Conservation (phyloP, 192 early-diverging fungal genomes). For the Spinellus fusiger region DNA sequence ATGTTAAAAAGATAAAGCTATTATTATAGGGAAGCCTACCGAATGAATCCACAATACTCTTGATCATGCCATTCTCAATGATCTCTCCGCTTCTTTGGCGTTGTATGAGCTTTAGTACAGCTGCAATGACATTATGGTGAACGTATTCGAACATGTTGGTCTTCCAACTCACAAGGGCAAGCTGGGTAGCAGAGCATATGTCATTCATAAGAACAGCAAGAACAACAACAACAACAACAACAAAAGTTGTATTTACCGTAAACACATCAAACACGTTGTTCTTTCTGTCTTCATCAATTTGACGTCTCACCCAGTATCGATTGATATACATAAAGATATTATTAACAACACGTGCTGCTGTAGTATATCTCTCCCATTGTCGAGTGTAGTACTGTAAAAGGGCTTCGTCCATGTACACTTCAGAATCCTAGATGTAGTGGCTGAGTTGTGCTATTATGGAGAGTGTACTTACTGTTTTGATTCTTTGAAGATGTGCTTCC, state of each 20-base stretch:
- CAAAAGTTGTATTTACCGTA: constrained; percentile 57
- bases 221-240: neutral
- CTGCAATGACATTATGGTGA: constrained; percentile 63
- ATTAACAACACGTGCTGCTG: constrained; percentile 77
- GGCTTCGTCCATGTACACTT: constrained; percentile 65
- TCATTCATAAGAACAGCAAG: neutral
- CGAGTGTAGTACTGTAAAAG: constrained; percentile 83
- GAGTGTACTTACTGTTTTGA: constrained; percentile 27
- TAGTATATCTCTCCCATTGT: constrained; percentile 87
- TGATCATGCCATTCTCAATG: constrained; percentile 78
- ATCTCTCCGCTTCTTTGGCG: constrained; percentile 85
- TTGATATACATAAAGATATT: constrained; percentile 94
- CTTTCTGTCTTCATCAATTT: constrained; percentile 89
- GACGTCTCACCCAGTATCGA: constrained; percentile 94
- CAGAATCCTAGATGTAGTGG: constrained; percentile 42
- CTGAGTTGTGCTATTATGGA: constrained; percentile 21
- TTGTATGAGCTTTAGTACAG: constrained; percentile 76
- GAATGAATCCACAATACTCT: constrained; percentile 87
- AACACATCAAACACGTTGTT: constrained; percentile 85
- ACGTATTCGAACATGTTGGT: constrained; percentile 68
- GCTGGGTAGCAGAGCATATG: constrained; percentile 34
- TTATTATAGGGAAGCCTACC: constrained; percentile 41
- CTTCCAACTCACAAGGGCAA: constrained; percentile 82
- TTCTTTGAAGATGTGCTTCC: constrained; percentile 48
- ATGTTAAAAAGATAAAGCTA: neutral